These are phyloP conservation scores for Silene vulgaris DNA, from an alignment of 179 eudicot genomes.

Conservation along the genomic window DNA sequence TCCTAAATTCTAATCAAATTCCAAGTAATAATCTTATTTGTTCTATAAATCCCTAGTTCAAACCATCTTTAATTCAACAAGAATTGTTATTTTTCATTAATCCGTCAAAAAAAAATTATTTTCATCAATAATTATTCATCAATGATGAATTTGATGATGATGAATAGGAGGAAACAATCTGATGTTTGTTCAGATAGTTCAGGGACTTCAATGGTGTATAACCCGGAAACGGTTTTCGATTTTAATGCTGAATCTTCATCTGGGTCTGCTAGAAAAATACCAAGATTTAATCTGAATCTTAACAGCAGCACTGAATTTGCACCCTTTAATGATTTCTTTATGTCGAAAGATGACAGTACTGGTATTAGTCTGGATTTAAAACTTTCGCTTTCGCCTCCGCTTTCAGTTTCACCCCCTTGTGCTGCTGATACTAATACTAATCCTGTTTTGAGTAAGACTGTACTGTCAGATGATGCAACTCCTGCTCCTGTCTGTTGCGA, in stretches of 20 bases:
- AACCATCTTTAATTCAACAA: background rate
- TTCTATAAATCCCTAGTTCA: background rate
- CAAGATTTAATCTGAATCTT: background rate
- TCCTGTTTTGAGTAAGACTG: background rate
- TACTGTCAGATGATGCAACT: background rate
- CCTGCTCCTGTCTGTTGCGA: background rate
- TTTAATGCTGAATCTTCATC: background rate
- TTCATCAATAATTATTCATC: background rate
- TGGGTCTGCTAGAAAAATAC: background rate
- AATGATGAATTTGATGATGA: background rate
- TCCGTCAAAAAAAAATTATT: background rate
- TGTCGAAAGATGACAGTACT: background rate
- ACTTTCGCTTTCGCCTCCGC: background rate
- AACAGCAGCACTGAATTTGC: background rate
- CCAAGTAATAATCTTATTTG: background rate
- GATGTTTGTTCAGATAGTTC: background rate
- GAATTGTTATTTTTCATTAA: background rate
- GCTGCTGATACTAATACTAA: background rate
- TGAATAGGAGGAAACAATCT: background rate
- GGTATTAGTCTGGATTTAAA: background rate
- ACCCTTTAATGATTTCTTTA: background rate
- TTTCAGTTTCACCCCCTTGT: background rate
- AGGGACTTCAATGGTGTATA: background rate
- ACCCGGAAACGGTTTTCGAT: background rate
- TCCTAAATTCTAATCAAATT: background rate